These are phyloP conservation scores for Kwoniella mangroviensis DNA, from an alignment of 768 basidiomycete genomes.

Conservation along the genomic window DNA sequence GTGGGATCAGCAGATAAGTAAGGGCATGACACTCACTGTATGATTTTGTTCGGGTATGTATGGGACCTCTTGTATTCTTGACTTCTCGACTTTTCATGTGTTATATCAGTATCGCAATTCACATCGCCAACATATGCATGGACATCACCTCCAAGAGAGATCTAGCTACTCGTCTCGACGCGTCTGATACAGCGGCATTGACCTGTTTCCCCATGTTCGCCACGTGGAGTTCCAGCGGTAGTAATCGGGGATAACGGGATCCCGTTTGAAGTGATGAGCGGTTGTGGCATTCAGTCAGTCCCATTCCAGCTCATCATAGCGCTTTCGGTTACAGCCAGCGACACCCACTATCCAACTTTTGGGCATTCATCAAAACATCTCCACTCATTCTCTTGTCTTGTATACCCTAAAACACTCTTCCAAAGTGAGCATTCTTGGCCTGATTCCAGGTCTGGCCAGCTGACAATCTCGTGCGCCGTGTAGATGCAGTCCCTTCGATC, in stretches of 20 bases:
- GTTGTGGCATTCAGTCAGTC: constrained; percentile 1
- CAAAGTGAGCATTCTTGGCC: neutral
- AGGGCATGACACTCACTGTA: neutral
- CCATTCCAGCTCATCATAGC: neutral
- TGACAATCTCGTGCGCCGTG: too few relatives aligned
- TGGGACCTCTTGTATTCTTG: too few relatives aligned
- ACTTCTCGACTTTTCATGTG: too few relatives aligned
- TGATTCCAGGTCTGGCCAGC: too few relatives aligned
- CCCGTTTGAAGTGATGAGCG: neutral
- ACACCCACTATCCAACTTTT: neutral
- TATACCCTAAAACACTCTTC: neutral
- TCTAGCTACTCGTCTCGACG: too few relatives aligned
- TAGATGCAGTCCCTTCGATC: constrained; percentile 43
- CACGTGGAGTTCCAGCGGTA: constrained; percentile 6
- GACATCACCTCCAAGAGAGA: too few relatives aligned
- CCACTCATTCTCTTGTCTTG: neutral
- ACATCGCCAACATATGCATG: too few relatives aligned
- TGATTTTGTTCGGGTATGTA: too few relatives aligned
- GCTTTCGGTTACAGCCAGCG: constrained; percentile 1
- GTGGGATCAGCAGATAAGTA: neutral
- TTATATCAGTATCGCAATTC: too few relatives aligned
- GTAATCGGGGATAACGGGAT: constrained; percentile 11
- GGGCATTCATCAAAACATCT: neutral
- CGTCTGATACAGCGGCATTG: neutral
- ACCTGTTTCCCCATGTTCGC: neutral